Evolutionary conservation across 2,329 filamentous ascomycete genomes (phyloP).

Genomic region (Colletotrichum lini): DNA sequence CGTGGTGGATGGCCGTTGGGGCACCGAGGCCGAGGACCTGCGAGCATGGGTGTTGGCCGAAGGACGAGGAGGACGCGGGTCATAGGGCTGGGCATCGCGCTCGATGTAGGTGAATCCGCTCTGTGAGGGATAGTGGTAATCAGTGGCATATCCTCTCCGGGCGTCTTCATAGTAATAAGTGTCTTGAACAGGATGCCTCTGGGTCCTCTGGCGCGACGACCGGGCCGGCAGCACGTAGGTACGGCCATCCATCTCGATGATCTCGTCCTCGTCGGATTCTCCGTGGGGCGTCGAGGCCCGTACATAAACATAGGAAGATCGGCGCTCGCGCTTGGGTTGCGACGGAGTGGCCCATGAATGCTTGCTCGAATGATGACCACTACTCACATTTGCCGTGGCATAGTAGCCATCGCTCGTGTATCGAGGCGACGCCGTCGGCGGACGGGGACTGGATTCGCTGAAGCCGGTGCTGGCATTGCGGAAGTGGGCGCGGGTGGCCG

Average conservation of each 20-base stretch:
- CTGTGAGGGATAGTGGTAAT: conserved; percentile 71
- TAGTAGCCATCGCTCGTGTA: conserved; percentile 75
- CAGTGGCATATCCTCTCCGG: conserved; percentile 70
- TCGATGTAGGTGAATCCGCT: conserved; percentile 56
- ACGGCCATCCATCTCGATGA: conserved; percentile 67
- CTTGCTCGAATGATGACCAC: conserved; percentile 62
- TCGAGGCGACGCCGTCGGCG: conserved; percentile 69
- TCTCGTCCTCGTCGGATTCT: conserved; percentile 76
- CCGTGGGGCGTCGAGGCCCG: conserved; percentile 71
- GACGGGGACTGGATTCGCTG: conserved; percentile 61
- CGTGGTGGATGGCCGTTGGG: conserved; percentile 67
- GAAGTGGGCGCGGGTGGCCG: conserved; percentile 68
- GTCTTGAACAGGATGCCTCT: conserved; percentile 41
- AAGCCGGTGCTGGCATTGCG: conserved; percentile 60
- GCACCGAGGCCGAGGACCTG: conserved; percentile 64
- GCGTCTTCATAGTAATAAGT: conserved; percentile 52
- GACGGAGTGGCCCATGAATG: conserved; percentile 63
- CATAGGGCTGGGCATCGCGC: conserved; percentile 54
- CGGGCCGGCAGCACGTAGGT: conserved; percentile 68
- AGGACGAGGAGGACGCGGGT: conserved; percentile 59
- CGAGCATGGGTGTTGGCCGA: conserved; percentile 61
- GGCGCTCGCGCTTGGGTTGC: conserved; percentile 65
- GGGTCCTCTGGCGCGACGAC: conserved; percentile 57
- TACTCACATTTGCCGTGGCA: conserved; percentile 77
- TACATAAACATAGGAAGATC: conserved; percentile 68